These are phyloP conservation scores for Pistacia integerrima DNA, from an alignment of 345 rosid genomes.

Conservation along the genomic window DNA sequence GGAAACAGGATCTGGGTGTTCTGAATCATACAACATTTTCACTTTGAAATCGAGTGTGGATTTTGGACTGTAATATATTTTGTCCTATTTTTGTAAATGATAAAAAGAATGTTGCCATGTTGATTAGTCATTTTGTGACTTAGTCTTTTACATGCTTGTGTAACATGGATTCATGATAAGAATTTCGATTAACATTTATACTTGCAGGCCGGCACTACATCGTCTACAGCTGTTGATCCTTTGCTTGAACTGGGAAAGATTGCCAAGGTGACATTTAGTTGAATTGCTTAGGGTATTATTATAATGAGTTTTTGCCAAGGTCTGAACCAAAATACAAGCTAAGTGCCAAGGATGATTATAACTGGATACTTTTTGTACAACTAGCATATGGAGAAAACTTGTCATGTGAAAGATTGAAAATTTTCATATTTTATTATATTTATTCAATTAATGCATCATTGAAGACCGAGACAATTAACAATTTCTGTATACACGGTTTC, in stretches of 20 bases:
- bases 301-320: not conserved
- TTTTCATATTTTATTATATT: not conserved
- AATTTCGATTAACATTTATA: not conserved
- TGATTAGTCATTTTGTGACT: not conserved
- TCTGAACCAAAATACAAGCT: not conserved
- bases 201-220: conserved; percentile 82
- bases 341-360: too few relatives aligned
- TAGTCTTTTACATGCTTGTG: conserved; percentile 4
- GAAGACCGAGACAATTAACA: conserved; percentile 1
- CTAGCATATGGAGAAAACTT: not conserved
- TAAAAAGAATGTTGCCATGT: conserved; percentile 4
- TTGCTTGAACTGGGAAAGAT: conserved; percentile 63
- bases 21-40: not conserved
- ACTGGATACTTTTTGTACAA: too few relatives aligned
- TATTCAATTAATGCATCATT: not conserved
- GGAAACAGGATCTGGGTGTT: not conserved
- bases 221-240: conserved; percentile 88
- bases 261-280: conserved; percentile 49
- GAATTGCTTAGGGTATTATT: not conserved
- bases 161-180: not conserved
- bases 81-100: not conserved
- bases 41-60: not conserved
- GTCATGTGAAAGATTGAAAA: too few relatives aligned
- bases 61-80: not conserved
- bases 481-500: conserved; percentile 12